These are phyloP conservation scores for Colletotrichum lindemuthianum DNA, from an alignment of 2,329 filamentous ascomycete genomes.

Conservation along the genomic window DNA sequence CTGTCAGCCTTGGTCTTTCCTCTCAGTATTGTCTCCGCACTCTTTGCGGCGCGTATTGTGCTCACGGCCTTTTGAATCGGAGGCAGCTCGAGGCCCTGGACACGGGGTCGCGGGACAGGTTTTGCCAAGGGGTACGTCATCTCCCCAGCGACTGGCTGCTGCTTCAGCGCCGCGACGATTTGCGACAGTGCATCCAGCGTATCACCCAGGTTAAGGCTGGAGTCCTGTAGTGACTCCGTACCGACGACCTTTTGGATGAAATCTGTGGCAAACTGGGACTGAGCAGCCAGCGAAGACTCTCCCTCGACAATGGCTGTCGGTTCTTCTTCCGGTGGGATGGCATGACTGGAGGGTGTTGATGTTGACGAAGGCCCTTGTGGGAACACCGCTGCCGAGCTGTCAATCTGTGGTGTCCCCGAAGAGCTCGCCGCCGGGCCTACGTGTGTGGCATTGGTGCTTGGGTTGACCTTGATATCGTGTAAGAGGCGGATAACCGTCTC, in stretches of 20 bases:
- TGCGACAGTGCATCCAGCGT: constrained; percentile 48
- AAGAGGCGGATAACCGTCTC: constrained; percentile 48
- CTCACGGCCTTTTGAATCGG: constrained; percentile 34
- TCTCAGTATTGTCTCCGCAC: not conserved
- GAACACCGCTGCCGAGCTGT: constrained; percentile 1
- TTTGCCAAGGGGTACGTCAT: constrained; percentile 42
- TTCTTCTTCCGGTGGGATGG: constrained; percentile 34
- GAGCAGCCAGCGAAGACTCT: constrained; percentile 56
- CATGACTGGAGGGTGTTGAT: constrained; percentile 32
- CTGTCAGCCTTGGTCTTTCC: too few species aligned
- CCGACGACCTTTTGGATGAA: constrained; percentile 52
- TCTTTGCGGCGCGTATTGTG: constrained; percentile 20
- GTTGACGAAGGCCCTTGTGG: constrained; percentile 8
- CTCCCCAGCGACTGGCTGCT: constrained; percentile 40
- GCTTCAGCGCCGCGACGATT: constrained; percentile 42
- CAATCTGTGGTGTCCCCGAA: not conserved
- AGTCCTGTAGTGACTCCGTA: constrained; percentile 38
- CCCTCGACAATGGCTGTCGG: constrained; percentile 52
- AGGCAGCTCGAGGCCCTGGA: constrained; percentile 30
- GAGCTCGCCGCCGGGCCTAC: not conserved
- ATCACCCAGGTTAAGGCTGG: constrained; percentile 46
- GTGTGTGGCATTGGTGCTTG: constrained; percentile 21
- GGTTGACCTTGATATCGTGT: constrained; percentile 45
- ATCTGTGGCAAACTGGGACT: constrained; percentile 58
- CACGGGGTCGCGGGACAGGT: constrained; percentile 6